Base-by-base conservation (phyloP, 768 basidiomycete genomes). In the Ephemerocybe angulata region DNA sequence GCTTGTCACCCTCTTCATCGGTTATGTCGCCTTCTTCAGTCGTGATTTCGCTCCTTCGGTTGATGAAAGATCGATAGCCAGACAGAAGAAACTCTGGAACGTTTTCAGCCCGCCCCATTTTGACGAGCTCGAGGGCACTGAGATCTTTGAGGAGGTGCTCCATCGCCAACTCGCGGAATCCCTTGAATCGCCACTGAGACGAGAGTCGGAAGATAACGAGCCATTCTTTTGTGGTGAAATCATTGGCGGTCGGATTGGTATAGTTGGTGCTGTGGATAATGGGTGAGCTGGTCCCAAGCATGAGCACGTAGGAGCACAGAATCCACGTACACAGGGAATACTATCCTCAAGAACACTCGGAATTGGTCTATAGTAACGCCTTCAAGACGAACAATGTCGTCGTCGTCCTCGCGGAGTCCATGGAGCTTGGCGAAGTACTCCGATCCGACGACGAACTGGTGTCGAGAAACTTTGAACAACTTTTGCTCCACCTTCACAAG, bases 21-120 rank as follows among this genome's bases (percentile, higher is more conserved):
- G n/a, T n/a, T n/a, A n/a, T n/a, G n/a, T n/a, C n/a, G n/a, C 60
- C 58, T 8, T 56, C 48, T 21, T 62, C 58, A 1, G 25, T 41
- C 24, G 60, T 56, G 6, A 42, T 44, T 4, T 31, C 30, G 1
- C 33, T 10, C 17, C n/a, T n/a, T n/a, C 55, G 29, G 5, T 46
- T 12, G 17, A 54, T 47, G 4, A 62, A n/a, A 12, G 33, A 15
- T 27, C 1, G 6, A 24, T 38, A 51, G 3, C 50, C 50, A 11
- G 6, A 10, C 21, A 37, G 5, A 4, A 51, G 12, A 3, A 3
- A 51, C 2, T 65, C 64, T 60, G 81, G 72, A 44, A 87, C 72
- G 0, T 73, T 62, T 63, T 79, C 77, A 13, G 71, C 61, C 53
- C 81, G 78, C 55, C 87, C 88, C 0, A 82, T 67, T 0, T 72